These are phyloP conservation scores for Shiraia sp. DNA, from an alignment of 2,329 filamentous ascomycete genomes.

Conservation along the genomic window DNA sequence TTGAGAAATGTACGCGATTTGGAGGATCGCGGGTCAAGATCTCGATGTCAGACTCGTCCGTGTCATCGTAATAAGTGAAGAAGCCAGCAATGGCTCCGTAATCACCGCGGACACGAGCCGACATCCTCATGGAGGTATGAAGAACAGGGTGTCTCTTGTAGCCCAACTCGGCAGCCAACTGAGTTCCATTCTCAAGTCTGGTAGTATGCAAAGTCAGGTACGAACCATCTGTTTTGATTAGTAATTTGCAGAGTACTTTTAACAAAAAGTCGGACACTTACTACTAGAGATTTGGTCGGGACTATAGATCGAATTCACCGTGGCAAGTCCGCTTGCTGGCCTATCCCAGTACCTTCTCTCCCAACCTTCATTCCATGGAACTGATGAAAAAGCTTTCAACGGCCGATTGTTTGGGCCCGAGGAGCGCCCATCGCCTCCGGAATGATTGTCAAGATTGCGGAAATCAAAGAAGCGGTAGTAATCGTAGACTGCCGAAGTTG, in stretches of 20 bases:
- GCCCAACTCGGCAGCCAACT: constrained; percentile 8
- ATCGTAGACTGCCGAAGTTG: constrained; percentile 9
- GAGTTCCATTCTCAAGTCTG: constrained; percentile 2
- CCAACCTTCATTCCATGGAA: constrained; percentile 13
- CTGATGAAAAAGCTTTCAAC: constrained; percentile 7
- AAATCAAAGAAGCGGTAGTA: constrained; percentile 24
- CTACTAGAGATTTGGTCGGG: constrained; percentile 8
- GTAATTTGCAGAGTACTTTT: background rate
- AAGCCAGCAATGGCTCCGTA: constrained; percentile 13
- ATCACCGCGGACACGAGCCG: constrained; percentile 10
- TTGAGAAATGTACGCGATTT: constrained; percentile 9
- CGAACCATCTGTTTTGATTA: background rate
- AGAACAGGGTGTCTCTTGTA: constrained; percentile 13
- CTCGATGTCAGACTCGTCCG: constrained; percentile 14
- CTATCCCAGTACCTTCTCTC: constrained; percentile 6
- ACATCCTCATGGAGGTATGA: constrained; percentile 14
- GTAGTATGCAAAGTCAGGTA: constrained; percentile 9
- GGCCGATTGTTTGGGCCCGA: background rate
- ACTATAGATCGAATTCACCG: constrained; percentile 9
- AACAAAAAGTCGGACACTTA: background rate
- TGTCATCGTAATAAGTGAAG: constrained; percentile 17
- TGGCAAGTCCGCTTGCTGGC: constrained; percentile 1
- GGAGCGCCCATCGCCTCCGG: background rate
- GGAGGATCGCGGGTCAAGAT: constrained; percentile 6
- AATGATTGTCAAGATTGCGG: constrained; percentile 1